A percentile compares a stretch with the other conserved stretches of the same genome.
Conservation (phyloP, 768 basidiomycete genomes). For the Termitomyces eurrhizus region DNA sequence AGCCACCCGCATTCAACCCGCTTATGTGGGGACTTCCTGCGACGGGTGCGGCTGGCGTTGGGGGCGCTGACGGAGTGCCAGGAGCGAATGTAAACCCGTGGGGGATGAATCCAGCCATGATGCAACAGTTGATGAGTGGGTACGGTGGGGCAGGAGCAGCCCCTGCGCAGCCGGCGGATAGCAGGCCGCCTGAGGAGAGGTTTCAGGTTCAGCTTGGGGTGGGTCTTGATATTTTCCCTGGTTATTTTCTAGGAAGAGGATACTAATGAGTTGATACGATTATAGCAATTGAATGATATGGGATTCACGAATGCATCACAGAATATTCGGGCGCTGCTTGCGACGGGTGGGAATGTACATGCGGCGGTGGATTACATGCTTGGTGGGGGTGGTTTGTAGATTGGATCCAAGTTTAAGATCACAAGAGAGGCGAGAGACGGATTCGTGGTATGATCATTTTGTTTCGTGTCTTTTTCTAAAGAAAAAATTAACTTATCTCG, state of each 20-base stretch:
- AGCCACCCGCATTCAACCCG: conserved; percentile 18
- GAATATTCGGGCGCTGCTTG: conserved; percentile 87
- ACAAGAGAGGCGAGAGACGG: neutral
- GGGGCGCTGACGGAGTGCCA: conserved; percentile 19
- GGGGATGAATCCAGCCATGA: conserved; percentile 35
- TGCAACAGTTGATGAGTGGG: conserved; percentile 39
- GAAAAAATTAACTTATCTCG: no score
- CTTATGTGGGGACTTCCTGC: conserved; percentile 8
- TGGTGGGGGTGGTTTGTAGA: conserved; percentile 57
- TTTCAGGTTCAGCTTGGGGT: conserved; percentile 87
- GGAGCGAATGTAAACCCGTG: conserved; percentile 30
- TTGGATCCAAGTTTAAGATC: neutral
- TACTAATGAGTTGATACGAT: neutral
- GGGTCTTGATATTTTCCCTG: conserved; percentile 16
- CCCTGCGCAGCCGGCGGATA: conserved; percentile 55
- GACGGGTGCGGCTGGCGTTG: conserved; percentile 9
- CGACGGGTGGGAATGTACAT: conserved; percentile 91
- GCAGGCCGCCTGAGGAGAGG: conserved; percentile 83
- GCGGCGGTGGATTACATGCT: conserved; percentile 92
- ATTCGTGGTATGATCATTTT: neutral
- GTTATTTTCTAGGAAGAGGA: neutral
- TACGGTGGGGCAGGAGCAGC: conserved; percentile 20
- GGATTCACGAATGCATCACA: conserved; percentile 86
- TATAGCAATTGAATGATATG: conserved; percentile 91
- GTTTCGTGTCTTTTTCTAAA: neutral